Evolutionary conservation across 2,329 filamentous ascomycete genomes (phyloP).

Genomic region (Chaetomium strumarium): DNA sequence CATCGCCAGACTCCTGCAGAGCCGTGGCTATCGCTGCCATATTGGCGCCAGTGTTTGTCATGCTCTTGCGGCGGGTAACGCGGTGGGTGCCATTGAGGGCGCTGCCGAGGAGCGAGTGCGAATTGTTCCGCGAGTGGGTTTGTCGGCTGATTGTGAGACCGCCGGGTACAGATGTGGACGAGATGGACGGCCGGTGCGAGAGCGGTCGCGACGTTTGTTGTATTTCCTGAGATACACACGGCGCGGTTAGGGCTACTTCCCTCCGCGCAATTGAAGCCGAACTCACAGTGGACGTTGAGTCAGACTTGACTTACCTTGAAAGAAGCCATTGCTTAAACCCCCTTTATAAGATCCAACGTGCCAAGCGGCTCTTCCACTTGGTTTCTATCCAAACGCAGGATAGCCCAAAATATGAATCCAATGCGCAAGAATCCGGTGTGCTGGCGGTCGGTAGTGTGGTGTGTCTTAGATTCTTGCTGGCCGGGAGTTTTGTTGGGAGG

Average conservation of each 20-base stretch:
- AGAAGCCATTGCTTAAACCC: constrained; percentile 29
- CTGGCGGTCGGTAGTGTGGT: constrained; percentile 3
- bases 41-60: constrained; percentile 68
- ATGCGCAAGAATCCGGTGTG: neutral
- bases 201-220: constrained; percentile 62
- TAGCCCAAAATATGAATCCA: constrained; percentile 11
- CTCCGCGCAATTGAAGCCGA: constrained; percentile 24
- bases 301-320: constrained; percentile 25
- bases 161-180: constrained; percentile 52
- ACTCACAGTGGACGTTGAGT: constrained; percentile 4
- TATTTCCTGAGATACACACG: constrained; percentile 47
- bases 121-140: constrained; percentile 67
- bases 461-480: constrained; percentile 9
- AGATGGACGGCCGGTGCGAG: constrained; percentile 55
- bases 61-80: constrained; percentile 89
- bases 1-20: constrained; percentile 59
- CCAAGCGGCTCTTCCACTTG: constrained; percentile 16
- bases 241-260: constrained; percentile 35
- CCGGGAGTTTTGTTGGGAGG: constrained; percentile 2
- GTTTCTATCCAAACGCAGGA: constrained; percentile 18
- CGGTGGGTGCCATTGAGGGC: constrained; percentile 77
- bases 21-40: constrained; percentile 70
- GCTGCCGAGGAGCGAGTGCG: constrained; percentile 72
- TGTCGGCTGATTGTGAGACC: constrained; percentile 52
- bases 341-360: constrained; percentile 14